Evolutionary conservation across 768 basidiomycete species (phyloP), one percentile per base, ranked within the genome.

Genomic region (Mycena alexandri): DNA sequence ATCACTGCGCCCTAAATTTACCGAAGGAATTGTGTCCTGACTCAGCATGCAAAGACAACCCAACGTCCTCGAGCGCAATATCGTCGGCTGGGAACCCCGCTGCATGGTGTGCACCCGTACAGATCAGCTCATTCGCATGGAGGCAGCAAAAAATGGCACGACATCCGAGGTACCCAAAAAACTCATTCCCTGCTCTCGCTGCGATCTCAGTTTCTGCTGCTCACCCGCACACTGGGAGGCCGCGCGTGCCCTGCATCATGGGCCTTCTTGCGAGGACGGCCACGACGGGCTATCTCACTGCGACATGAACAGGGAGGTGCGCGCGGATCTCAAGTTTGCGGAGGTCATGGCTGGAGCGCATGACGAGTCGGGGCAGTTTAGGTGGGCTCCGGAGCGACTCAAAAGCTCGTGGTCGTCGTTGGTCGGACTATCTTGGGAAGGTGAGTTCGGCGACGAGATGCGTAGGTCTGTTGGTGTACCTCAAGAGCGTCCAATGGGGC

Each of bases 371-470:
- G 75, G 72, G 3, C 53, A 64, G 24, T 75, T 77, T 59, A 48
- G 50, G 19, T 81, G 79, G 78, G 77, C 75, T 5, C 78, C 81
- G 2, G 75, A 77, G 24, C 73, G 79, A 11, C 68, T 74, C 10
- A 63, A 74, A 59, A 3, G 62, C 0, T 19, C 54, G 0, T 81
- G 78, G 78, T 46, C 38, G 16, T 77, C 78, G 1, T 36, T 81
- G 44, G 65, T 68, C 22, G 69, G 67, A 7, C 34, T 61, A 21
- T 71, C 58, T 9, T 81, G 79, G 80, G 66, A 74, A 12, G 58
- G 51, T 0, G 78, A 79, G 44, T 79, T 74, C 54, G 25, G 62
- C 21, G 44, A 56, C 3, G 71, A 73, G 21, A 19, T 78, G 38
- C 61, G 50, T n/a, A 36, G 43, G 52, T 42, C 12, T 22, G 42